These are phyloP conservation scores for Verticillium dahliae DNA, from an alignment of 2,329 filamentous ascomycete species.

Conservation along the genomic window DNA sequence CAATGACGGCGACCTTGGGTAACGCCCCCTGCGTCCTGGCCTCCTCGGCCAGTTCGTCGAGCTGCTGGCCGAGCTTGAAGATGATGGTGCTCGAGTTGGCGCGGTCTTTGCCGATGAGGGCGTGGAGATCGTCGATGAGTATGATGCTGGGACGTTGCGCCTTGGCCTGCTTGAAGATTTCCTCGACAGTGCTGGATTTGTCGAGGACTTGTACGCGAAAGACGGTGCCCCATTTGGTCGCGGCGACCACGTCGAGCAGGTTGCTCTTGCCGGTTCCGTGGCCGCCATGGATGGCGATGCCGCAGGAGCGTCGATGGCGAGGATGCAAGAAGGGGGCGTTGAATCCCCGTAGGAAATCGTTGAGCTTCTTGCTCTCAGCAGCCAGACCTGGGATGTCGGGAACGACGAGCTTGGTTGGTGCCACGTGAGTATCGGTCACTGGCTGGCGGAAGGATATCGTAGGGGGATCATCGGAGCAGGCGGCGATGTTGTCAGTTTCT, in stretches of 20 bases:
- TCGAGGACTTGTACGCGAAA: constrained; percentile 51
- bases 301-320: constrained; percentile 35
- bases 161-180: constrained; percentile 63
- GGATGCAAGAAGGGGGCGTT: constrained; percentile 25
- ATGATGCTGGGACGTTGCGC: constrained; percentile 69
- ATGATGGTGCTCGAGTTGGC: constrained; percentile 42
- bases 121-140: constrained; percentile 71
- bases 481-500: constrained; percentile 35
- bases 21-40: constrained; percentile 27
- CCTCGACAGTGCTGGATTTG: constrained; percentile 54
- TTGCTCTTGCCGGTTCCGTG: constrained; percentile 80
- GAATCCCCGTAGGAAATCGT: constrained; percentile 56
- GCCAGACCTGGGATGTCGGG: constrained; percentile 62
- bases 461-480: constrained; percentile 33
- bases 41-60: constrained; percentile 45
- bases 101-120: constrained; percentile 57
- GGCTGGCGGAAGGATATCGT: constrained; percentile 26
- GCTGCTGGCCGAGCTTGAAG: constrained; percentile 43
- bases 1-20: constrained; percentile 64
- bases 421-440: constrained; percentile 11
- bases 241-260: constrained; percentile 61
- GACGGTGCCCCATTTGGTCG: constrained; percentile 64
- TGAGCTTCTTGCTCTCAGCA: constrained; percentile 57
- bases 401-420: constrained; percentile 30
- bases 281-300: constrained; percentile 72